Percentiles rank a stretch among this genome's conserved stretches.
These are phyloP conservation scores for Syncephalastrum racemosum DNA, from an alignment of 371 early-diverging fungal species.

Conservation along the genomic window DNA sequence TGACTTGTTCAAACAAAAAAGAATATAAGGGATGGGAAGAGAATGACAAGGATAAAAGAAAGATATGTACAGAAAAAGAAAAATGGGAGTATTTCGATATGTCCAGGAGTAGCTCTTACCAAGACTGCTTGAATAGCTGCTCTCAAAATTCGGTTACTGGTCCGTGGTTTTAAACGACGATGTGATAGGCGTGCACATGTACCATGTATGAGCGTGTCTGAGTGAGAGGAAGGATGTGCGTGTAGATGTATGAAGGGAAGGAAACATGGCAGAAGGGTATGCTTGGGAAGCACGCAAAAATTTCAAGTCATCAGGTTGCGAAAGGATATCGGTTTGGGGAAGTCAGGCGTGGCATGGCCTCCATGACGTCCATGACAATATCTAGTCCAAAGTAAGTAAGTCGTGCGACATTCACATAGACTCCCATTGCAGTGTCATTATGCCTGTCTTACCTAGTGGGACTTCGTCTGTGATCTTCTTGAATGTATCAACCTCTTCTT, in stretches of 20 bases:
- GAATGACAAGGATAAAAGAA: no score
- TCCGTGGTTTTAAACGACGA: no score
- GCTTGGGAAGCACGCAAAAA: no score
- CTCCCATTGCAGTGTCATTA: background rate
- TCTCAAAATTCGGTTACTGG: no score
- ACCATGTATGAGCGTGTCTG: background rate
- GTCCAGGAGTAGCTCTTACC: no score
- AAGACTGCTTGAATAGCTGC: no score
- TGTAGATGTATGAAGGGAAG: background rate
- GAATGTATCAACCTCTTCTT: conserved; percentile 3
- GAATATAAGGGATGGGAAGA: no score
- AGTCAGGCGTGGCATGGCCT: conserved; percentile 22
- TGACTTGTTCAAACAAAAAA: no score
- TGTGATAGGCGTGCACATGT: conserved; percentile 2
- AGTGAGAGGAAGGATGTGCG: background rate
- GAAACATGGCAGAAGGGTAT: no score
- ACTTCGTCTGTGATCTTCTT: conserved; percentile 19
- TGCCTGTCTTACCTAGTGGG: conserved; percentile 17
- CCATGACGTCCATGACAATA: conserved; percentile 24
- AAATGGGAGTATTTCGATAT: no score
- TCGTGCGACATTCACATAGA: background rate
- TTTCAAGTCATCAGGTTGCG: no score
- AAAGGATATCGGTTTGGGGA: conserved; percentile 10
- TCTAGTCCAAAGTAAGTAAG: conserved; percentile 12
- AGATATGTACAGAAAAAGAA: no score